Evolutionary conservation across 371 early-diverging fungal species (phyloP), one percentile per base, ranked within the genome.

Genomic region (Mucor lusitanicus): DNA sequence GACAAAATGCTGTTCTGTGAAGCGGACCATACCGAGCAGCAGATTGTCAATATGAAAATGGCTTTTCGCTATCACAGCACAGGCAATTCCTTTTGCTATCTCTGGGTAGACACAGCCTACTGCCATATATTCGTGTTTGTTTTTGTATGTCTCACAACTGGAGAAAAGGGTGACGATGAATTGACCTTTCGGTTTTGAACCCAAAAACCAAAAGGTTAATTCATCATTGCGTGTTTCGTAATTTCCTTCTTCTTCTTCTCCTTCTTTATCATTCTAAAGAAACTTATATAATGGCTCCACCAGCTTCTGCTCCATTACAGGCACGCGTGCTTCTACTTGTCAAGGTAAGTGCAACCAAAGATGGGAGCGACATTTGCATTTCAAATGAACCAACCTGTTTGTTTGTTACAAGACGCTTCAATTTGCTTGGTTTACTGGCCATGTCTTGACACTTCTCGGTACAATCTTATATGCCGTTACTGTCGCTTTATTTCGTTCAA

Each of bases 391-490:
- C 44, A 39, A 28, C 15, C n/a, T 33, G 12, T 33, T n/a, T 33
- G 12, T 33, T n/a, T 40, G 30, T 30, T 30, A 30, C 3, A 32
- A 88, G 88, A 81, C 85, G n/a, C 81, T 82, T 58, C 88, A 86
- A 78, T 88, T 88, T 68, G 77, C 77, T 54, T 88, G 88, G 88
- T 88, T 81, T 60, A 53, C 70, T 48, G 84, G 84, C 40, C 84
- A 84, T 68, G 60, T 76, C 17, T 65, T 78, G 37, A 78, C 78
- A 27, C 61, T 84, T 64, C 19, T 74, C 48, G 81, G 81, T 48
- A 66, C 80, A 21, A 28, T 73, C 25, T 58, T 78, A 11, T 75
- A 81, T 64, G 59, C 63, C 19, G n/a, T 81, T 21, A 73, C 80
- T 25, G 58, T 78, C 3, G 44, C 78, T 23, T 66, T 71, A 15